Conservation (phyloP, 2,329 filamentous ascomycete genomes). For the Microsporum canis region DNA sequence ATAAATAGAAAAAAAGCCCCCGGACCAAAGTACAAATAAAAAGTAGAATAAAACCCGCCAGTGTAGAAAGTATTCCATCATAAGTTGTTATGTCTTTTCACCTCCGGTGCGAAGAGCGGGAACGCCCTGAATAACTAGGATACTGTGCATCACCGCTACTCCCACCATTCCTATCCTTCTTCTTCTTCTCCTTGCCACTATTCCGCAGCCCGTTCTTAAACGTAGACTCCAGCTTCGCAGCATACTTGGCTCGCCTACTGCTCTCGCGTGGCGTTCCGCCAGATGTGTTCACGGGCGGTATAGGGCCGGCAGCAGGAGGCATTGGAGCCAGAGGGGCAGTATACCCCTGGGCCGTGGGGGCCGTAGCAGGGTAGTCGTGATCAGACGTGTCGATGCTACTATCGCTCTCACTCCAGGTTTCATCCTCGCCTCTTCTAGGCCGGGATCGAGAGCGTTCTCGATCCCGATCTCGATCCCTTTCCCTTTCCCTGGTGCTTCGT, state of each 20-base stretch:
- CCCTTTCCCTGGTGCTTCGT: neutral
- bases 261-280: neutral
- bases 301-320: neutral
- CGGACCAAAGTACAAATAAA: neutral
- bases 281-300: neutral
- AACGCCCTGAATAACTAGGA: neutral
- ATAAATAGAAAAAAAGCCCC: neutral
- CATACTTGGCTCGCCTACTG: neutral
- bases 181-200: neutral
- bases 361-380: neutral
- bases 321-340: neutral
- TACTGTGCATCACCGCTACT: neutral
- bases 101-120: neutral
- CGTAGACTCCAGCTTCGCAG: neutral
- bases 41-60: neutral
- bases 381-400: neutral
- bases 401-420: neutral
- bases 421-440: neutral
- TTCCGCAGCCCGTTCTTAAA: neutral
- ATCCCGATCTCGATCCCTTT: neutral
- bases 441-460: neutral
- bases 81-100: neutral
- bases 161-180: neutral
- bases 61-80: neutral
- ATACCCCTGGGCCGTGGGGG: neutral